Conservation (phyloP, 441 rosid species). For the Kokia cookei region DNA sequence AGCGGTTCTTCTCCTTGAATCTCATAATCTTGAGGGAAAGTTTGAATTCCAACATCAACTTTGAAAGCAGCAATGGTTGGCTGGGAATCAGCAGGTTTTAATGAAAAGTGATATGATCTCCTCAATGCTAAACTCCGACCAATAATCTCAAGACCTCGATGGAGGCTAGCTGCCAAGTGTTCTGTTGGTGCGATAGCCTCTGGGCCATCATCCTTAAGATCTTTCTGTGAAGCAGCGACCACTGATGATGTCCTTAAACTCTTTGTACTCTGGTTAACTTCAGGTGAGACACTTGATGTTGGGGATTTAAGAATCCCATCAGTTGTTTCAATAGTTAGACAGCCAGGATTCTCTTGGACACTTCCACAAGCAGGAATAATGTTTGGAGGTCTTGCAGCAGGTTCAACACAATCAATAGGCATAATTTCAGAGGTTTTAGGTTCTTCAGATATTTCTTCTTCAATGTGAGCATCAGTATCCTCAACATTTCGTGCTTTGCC, state of each 20-base stretch:
- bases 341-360: conserved; percentile 17
- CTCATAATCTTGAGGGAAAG: conserved; percentile 44
- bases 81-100: conserved; percentile 50
- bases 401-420: conserved; percentile 29
- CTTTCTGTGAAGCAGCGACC: conserved; percentile 74
- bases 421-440: conserved; percentile 29
- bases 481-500: conserved; percentile 30
- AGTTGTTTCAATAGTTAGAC: conserved; percentile 22
- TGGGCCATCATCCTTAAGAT: conserved; percentile 32
- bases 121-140: conserved; percentile 76
- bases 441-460: conserved; percentile 57
- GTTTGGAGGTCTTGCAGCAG: conserved; percentile 19
- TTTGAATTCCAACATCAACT: conserved; percentile 84
- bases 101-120: conserved; percentile 72
- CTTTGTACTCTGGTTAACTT: conserved; percentile 67
- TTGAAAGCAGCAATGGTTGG: conserved; percentile 41
- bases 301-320: conserved; percentile 57
- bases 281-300: conserved; percentile 80
- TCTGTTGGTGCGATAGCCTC: conserved; percentile 48
- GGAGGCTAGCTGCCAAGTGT: conserved; percentile 91
- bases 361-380: conserved; percentile 15
- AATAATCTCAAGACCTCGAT: conserved; percentile 88
- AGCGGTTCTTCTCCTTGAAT: conserved; percentile 28
- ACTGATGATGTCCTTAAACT: conserved; percentile 77
- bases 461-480: conserved; percentile 70